Evolutionary conservation across 768 basidiomycete species (phyloP).

Genomic region (Lentinula guzmanii): DNA sequence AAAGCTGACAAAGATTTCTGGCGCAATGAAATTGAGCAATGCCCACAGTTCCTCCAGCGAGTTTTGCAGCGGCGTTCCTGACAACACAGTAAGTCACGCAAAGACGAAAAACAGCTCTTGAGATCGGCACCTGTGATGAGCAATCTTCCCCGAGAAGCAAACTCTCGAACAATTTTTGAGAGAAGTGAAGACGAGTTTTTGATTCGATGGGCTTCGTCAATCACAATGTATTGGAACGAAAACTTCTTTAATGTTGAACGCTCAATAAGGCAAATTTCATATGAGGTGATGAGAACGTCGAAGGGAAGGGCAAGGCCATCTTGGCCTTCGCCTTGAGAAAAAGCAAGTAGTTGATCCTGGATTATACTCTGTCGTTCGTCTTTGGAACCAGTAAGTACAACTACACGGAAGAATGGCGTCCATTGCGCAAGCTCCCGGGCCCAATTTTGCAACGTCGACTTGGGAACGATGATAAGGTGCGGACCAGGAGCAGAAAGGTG

Average conservation of each 20-base stretch:
- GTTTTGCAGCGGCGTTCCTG: constrained; percentile 84
- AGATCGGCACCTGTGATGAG: constrained; percentile 74
- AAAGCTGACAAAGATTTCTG: constrained; percentile 91
- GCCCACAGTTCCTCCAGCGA: constrained; percentile 94
- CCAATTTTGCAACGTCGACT: constrained; percentile 98
- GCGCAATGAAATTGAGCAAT: constrained; percentile 91
- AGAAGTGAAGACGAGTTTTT: constrained; percentile 98
- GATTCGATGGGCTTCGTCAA: constrained; percentile 98
- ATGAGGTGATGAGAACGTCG: constrained; percentile 92
- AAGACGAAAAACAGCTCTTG: neutral
- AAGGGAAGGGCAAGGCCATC: constrained; percentile 31
- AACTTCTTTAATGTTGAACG: constrained; percentile 91
- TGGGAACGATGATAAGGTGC: constrained; percentile 96
- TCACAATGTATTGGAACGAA: constrained; percentile 95
- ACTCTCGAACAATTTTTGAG: constrained; percentile 88
- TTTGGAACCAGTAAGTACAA: constrained; percentile 79
- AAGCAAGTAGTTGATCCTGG: constrained; percentile 68
- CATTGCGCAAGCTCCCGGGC: constrained; percentile 85
- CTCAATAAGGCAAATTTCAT: constrained; percentile 96
- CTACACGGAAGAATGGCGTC: constrained; percentile 83
- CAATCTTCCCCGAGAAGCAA: constrained; percentile 81
- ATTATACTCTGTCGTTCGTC: constrained; percentile 87
- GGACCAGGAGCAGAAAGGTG: constrained; percentile 72
- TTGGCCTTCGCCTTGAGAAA: constrained; percentile 26
- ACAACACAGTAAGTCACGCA: neutral